phyloP scores from a whole-genome alignment of 2,329 filamentous ascomycete species.

The Fusarium pseudograminearum region DNA sequence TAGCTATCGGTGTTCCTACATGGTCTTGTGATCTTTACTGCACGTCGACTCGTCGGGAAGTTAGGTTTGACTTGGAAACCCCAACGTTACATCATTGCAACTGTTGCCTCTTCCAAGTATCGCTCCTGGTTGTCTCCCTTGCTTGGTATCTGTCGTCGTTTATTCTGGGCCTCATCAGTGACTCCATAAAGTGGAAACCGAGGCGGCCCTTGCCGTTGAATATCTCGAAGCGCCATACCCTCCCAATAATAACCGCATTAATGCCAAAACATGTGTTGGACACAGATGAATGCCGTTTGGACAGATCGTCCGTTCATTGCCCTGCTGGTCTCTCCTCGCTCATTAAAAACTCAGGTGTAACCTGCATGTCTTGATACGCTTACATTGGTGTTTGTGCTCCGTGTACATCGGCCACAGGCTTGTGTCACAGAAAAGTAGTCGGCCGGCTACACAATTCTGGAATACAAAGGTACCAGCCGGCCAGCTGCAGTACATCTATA shows the following conservation, averaged over 20 bases:
- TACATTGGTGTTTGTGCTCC: neutral
- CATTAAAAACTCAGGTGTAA: neutral
- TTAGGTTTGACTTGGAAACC: neutral
- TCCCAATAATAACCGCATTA: conserved; percentile 5
- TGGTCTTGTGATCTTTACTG: conserved; percentile 14
- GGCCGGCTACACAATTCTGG: neutral
- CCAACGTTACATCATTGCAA: conserved; percentile 1
- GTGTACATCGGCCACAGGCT: neutral
- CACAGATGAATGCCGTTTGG: neutral
- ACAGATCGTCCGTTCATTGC: neutral
- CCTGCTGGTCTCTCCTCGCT: neutral
- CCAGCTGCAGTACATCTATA: neutral
- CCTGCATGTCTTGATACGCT: neutral
- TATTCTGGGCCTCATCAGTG: neutral
- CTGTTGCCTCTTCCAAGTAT: conserved; percentile 1
- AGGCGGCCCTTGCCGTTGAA: conserved; percentile 10
- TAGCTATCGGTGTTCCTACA: conserved; percentile 1
- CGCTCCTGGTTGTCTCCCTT: neutral
- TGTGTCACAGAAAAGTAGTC: neutral
- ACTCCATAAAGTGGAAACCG: conserved; percentile 24
- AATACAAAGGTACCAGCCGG: neutral
- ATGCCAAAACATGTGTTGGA: conserved; percentile 7
- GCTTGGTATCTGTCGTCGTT: neutral
- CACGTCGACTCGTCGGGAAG: neutral
- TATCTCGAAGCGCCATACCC: conserved; percentile 19